phyloP scores from a whole-genome alignment of 2,329 filamentous ascomycete species.

The Coniochaeta hoffmannii region DNA sequence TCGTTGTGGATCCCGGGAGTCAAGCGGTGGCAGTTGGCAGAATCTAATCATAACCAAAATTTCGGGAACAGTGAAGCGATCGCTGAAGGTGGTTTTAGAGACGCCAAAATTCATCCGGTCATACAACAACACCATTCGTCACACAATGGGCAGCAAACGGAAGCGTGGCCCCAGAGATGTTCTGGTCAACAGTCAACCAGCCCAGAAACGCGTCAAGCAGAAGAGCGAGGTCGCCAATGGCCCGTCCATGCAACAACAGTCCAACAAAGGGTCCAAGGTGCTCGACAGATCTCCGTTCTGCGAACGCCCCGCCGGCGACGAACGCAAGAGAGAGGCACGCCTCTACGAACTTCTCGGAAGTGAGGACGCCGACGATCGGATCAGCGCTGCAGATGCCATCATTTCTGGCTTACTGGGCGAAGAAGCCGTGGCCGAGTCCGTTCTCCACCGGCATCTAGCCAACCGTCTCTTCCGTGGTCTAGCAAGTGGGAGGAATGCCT shows the following conservation, averaged over 20 bases:
- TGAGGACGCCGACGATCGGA: conserved; percentile 47
- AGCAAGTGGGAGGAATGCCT: conserved; percentile 82
- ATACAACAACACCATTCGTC: no score
- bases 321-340: conserved; percentile 49
- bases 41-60: not conserved
- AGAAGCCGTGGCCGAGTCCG: conserved; percentile 41
- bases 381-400: conserved; percentile 51
- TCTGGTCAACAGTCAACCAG: conserved; percentile 18
- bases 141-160: conserved; percentile 33
- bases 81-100: no score
- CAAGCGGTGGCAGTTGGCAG: not conserved
- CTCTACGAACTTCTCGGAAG: conserved; percentile 57
- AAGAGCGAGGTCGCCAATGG: conserved; percentile 16
- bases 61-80: not conserved
- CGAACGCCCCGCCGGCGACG: conserved; percentile 42
- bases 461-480: conserved; percentile 77
- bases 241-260: conserved; percentile 13
- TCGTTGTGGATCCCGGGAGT: not conserved
- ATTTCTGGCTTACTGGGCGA: conserved; percentile 46
- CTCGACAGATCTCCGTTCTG: conserved; percentile 40
- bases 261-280: conserved; percentile 9
- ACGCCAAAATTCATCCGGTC: no score
- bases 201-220: conserved; percentile 28
- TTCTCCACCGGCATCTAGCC: conserved; percentile 51
- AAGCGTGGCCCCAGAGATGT: conserved; percentile 30